Base-by-base conservation (phyloP, 2,329 filamentous ascomycete genomes). In the Plectosphaerella cucumerina region DNA sequence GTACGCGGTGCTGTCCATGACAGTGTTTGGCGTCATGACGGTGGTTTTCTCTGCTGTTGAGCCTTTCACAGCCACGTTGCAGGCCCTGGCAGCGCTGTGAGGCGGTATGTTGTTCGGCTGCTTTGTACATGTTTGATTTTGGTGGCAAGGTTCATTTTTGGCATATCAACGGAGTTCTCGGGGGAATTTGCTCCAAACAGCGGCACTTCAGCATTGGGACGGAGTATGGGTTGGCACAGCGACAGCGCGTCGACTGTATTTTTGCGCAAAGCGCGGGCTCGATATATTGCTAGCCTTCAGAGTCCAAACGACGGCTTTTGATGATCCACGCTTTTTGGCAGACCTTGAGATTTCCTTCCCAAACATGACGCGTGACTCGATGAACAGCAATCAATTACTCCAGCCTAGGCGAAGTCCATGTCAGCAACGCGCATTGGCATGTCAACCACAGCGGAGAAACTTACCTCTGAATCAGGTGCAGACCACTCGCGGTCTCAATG, bases 381-480 rank as follows among this genome's bases (percentile, higher is more conserved):
- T 22, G 42, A 43, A 10, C 14, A 15, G 37, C 9, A 41, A n/a
- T 8, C 35, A 43, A 20, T 45, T 59, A 69, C 56, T 68, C 65
- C 46, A 68, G 57, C 47, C 66, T 82, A 70, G 89, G 26, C 8
- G 83, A 66, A 90, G 90, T 64, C 90, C 73, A 71, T 91, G 87
- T 52, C 22, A 44, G 49, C 18, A 12, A 6, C 4, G n/a, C 5
- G 5, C 50, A 33, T 6, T 9, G n/a, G 10, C 26, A 5, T 12
- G n/a, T 10, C 21, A 18, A 3, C 12, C 9, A 31, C n/a, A 35
- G 12, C 23, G n/a, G 17, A 14, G n/a, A 6, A 17, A 56, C 70
- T 52, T 79, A 95, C 90, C 92, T 87, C 74, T 97, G 88, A 71
- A 99, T 99, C 71, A 99, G 77, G 74, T 99, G 94, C 64, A 97